A percentile compares a stretch with the other conserved stretches of the same genome.
These are phyloP conservation scores for Eucalyptus cloeziana DNA, from an alignment of 345 rosid genomes.

Conservation along the genomic window DNA sequence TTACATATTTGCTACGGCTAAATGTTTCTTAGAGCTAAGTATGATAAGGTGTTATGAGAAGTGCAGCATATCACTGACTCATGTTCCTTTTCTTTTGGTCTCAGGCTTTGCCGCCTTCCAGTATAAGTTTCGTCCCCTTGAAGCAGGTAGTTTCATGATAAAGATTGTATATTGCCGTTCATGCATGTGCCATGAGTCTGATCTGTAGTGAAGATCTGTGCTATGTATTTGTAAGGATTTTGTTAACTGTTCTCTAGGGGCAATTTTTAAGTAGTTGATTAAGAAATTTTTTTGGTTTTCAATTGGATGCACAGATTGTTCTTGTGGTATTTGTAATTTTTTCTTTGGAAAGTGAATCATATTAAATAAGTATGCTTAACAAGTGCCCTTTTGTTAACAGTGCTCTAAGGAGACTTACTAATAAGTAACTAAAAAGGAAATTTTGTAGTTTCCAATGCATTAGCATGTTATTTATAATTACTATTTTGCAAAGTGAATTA, in stretches of 20 bases:
- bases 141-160: slow-evolving; percentile 46
- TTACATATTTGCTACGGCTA: neutral
- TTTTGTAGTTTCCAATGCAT: neutral
- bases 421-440: neutral
- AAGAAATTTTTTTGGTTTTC: neutral
- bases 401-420: neutral
- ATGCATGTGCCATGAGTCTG: neutral
- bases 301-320: neutral
- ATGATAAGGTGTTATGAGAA: neutral
- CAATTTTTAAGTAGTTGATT: neutral
- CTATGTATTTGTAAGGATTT: neutral
- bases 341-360: neutral
- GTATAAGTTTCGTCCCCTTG: slow-evolving; percentile 66
- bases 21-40: neutral
- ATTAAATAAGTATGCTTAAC: neutral
- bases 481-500: neutral
- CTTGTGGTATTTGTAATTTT: neutral
- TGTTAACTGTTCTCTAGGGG: neutral
- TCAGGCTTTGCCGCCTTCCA: slow-evolving; percentile 62
- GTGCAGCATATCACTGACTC: neutral
- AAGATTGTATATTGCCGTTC: neutral
- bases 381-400: neutral
- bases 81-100: neutral
- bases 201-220: neutral
- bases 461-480: neutral